Conservation (phyloP, 768 basidiomycete species). For the Tremella yokohamensis region DNA sequence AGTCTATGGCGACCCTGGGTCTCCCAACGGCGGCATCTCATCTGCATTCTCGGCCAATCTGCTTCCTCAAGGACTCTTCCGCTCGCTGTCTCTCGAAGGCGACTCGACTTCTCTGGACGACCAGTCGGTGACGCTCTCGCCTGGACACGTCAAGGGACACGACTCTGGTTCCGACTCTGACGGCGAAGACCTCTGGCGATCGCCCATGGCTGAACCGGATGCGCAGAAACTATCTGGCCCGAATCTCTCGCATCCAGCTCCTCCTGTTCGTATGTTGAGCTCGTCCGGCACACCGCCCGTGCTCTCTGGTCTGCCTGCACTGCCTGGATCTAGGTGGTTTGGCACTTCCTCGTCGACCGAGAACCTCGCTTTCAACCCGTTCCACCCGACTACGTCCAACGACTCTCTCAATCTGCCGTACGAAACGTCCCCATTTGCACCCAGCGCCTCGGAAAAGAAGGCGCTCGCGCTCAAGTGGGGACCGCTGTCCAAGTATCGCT, state of each 20-base stretch:
- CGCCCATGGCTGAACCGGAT: background rate
- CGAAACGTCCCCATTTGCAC: constrained; percentile 42
- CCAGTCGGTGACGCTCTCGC: background rate
- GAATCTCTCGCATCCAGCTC: constrained; percentile 4
- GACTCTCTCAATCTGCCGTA: constrained; percentile 34
- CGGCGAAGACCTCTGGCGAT: constrained; percentile 8
- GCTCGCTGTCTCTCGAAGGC: constrained; percentile 41
- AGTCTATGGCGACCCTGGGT: constrained; percentile 49
- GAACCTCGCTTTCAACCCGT: constrained; percentile 27
- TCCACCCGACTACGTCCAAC: constrained; percentile 29
- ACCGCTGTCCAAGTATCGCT: constrained; percentile 32
- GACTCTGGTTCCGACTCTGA: constrained; percentile 4
- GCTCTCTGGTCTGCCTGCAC: constrained; percentile 23
- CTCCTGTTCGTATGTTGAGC: background rate
- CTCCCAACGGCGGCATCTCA: constrained; percentile 42
- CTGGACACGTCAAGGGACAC: background rate
- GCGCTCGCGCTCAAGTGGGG: constrained; percentile 45
- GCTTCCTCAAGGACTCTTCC: constrained; percentile 50
- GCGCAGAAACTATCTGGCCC: background rate
- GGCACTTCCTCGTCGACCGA: constrained; percentile 32
- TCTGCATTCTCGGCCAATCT: constrained; percentile 49
- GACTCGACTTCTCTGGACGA: constrained; percentile 43
- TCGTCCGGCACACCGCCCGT: constrained; percentile 1
- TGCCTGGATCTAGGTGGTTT: constrained; percentile 43
- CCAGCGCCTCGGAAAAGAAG: constrained; percentile 46